Conservation (phyloP, 2,329 filamentous ascomycete species). For the Triangularia setosa region DNA sequence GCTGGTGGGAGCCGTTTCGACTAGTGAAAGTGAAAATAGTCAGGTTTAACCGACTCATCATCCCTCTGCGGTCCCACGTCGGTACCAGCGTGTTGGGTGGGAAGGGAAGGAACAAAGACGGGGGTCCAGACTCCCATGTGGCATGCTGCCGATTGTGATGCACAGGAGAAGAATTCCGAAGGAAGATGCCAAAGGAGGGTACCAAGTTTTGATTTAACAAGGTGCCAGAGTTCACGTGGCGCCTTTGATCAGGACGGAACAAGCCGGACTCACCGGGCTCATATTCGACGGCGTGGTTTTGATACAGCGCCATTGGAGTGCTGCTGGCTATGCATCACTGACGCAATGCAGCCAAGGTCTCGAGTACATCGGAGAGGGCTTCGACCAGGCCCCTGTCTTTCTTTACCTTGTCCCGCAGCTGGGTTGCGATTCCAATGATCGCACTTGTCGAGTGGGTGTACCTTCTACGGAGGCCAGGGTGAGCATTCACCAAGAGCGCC, state of each 20-base stretch:
- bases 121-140: background rate
- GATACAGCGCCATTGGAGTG: background rate
- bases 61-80: background rate
- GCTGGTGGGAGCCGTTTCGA: background rate
- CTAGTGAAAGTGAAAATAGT: background rate
- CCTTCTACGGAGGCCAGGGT: slow-evolving; percentile 43
- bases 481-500: slow-evolving; percentile 46
- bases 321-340: slow-evolving; percentile 5
- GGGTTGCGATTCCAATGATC: slow-evolving; percentile 45
- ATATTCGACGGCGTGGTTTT: background rate
- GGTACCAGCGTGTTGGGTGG: background rate
- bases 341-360: slow-evolving; percentile 26
- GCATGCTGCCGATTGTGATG: background rate
- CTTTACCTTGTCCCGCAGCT: slow-evolving; percentile 36
- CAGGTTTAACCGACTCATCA: background rate
- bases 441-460: slow-evolving; percentile 50
- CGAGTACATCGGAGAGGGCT: slow-evolving; percentile 42
- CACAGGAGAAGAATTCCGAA: background rate
- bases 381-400: slow-evolving; percentile 34
- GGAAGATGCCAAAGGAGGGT: background rate
- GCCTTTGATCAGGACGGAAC: background rate
- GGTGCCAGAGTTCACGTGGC: background rate
- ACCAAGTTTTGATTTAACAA: background rate
- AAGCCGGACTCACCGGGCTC: background rate
- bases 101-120: background rate